Evolutionary conservation across 192 early-diverging fungal genomes (phyloP).

Genomic region (Podochytrium sp.): DNA sequence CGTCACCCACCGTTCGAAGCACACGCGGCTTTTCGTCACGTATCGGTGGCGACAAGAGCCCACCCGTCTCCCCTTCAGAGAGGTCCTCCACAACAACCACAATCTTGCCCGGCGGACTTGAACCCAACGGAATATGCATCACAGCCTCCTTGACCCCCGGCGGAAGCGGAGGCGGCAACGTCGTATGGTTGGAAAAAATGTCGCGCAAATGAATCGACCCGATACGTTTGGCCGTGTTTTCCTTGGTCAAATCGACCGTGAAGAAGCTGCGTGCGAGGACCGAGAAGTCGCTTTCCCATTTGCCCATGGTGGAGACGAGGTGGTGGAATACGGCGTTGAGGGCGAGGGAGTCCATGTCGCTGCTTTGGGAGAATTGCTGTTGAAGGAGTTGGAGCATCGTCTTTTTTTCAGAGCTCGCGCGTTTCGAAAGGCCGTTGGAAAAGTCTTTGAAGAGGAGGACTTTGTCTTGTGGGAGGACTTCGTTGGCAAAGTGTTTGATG

Average conservation of each 20-base stretch:
- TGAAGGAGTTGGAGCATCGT: conserved; percentile 82
- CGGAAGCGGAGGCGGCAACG: neutral
- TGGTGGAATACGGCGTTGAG: conserved; percentile 77
- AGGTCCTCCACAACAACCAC: neutral
- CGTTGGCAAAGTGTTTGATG: conserved; percentile 79
- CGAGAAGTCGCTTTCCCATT: conserved; percentile 86
- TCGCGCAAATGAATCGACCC: conserved; percentile 3
- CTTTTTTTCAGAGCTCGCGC: conserved; percentile 78
- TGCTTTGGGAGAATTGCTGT: conserved; percentile 78
- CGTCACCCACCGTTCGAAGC: neutral
- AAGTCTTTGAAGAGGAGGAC: conserved; percentile 73
- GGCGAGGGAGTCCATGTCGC: conserved; percentile 78
- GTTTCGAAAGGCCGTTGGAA: conserved; percentile 69
- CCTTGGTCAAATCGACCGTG: conserved; percentile 72
- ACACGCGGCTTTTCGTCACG: neutral
- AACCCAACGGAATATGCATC: neutral
- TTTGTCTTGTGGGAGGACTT: conserved; percentile 74
- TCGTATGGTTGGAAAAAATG: neutral
- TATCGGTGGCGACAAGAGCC: too few species aligned
- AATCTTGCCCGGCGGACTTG: neutral
- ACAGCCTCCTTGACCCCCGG: conserved; percentile 1
- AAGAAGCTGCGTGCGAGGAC: conserved; percentile 80
- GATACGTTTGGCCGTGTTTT: conserved; percentile 39
- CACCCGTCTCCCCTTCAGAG: neutral
- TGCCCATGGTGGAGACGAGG: conserved; percentile 76